A percentile compares a stretch with the other conserved stretches of the same genome.
Evolutionary conservation across 2,329 filamentous ascomycete species (phyloP).

Genomic region (Hysterium pulicare): DNA sequence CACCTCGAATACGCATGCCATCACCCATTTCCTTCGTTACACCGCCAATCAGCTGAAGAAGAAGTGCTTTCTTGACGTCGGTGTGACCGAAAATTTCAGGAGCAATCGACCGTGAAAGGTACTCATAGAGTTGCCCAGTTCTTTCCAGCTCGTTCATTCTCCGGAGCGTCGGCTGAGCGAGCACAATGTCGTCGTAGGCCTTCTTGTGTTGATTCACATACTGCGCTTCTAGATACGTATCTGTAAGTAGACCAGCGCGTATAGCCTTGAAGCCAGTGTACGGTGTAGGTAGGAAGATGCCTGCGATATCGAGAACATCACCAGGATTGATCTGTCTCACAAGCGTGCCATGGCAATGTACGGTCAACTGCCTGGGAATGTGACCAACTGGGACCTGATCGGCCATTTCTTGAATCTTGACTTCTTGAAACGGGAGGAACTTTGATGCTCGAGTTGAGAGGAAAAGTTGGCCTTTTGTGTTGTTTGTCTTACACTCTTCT

Average conservation of each 20-base stretch:
- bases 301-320: conserved; percentile 88
- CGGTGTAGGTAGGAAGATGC: conserved; percentile 93
- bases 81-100: conserved; percentile 96
- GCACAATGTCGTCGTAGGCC: conserved; percentile 86
- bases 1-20: conserved; percentile 97
- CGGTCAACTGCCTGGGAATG: conserved; percentile 85
- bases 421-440: conserved; percentile 94
- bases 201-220: conserved; percentile 95
- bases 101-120: conserved; percentile 91
- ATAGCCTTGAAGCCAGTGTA: conserved; percentile 99
- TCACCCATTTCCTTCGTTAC: conserved; percentile 96
- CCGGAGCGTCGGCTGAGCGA: conserved; percentile 74
- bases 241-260: conserved; percentile 89
- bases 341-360: conserved; percentile 83
- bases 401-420: conserved; percentile 99
- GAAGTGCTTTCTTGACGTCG: conserved; percentile 95
- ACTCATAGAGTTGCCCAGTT: conserved; percentile 91
- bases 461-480: conserved; percentile 89
- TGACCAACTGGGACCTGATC: conserved; percentile 98
- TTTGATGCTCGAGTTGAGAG: conserved; percentile 95
- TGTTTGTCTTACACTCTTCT: conserved; percentile 82
- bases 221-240: conserved; percentile 95
- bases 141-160: conserved; percentile 83
- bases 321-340: conserved; percentile 88
- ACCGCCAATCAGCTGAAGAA: conserved; percentile 93